Conservation (phyloP, 257 asterid genomes). For the Lycium barbarum region DNA sequence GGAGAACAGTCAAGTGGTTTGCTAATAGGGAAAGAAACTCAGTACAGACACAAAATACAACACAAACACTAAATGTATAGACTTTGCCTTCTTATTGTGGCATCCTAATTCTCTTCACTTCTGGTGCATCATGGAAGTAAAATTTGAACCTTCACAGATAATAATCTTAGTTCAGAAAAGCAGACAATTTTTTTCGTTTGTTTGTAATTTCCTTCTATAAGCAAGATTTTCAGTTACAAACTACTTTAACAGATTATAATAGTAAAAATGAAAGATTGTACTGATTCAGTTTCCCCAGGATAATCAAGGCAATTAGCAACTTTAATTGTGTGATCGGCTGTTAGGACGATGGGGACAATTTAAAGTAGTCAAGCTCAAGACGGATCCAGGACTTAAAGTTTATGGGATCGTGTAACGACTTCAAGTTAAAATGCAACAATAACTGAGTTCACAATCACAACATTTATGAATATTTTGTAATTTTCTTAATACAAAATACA, state of each 20-base stretch:
- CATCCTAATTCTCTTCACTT: not conserved
- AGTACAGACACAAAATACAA: conserved; percentile 36
- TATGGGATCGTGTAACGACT: too few relatives aligned
- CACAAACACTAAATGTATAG: conserved; percentile 36
- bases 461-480: not conserved
- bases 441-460: too few relatives aligned
- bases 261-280: not conserved
- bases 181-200: not conserved
- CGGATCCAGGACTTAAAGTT: too few relatives aligned
- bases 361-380: not conserved
- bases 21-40: conserved; percentile 62
- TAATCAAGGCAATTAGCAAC: not conserved
- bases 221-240: not conserved
- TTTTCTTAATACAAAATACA: not conserved
- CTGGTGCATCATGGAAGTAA: not conserved
- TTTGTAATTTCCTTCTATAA: not conserved
- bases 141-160: not conserved
- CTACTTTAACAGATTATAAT: not conserved
- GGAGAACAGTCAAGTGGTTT: conserved; percentile 81
- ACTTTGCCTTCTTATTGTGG: not conserved
- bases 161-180: not conserved
- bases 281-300: not conserved
- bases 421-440: too few relatives aligned
- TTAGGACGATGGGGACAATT: not conserved
- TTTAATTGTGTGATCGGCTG: not conserved